Percentiles rank a stretch among this genome's conserved stretches.
Conservation (phyloP, 805 yeast genomes). For the Candida ortonii region DNA sequence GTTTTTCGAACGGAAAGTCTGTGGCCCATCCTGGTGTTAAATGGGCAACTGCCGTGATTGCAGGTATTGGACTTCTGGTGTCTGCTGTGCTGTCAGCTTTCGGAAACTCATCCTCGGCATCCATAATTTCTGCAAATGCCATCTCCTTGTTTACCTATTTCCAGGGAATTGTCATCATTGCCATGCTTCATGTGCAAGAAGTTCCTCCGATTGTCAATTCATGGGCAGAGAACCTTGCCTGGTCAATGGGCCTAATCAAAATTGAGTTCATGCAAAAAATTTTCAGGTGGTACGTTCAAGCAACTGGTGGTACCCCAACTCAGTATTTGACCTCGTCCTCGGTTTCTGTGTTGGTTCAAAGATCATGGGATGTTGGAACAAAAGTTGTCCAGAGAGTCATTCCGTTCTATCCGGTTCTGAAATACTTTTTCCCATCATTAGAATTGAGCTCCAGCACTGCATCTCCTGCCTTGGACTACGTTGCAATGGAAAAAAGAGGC, state of each 20-base stretch:
- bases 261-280: conserved; percentile 79
- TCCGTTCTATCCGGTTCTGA: conserved; percentile 19
- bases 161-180: conserved; percentile 80
- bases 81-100: conserved; percentile 81
- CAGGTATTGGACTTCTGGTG: conserved; percentile 80
- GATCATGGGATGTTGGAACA: conserved; percentile 40
- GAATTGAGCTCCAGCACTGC: too few relatives aligned
- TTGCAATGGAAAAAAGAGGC: conserved; percentile 15
- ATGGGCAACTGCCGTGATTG: conserved; percentile 92
- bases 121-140: conserved; percentile 84
- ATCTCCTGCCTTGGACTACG: conserved; percentile 1
- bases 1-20: conserved; percentile 73
- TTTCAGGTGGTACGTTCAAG: conserved; percentile 79
- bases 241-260: conserved; percentile 92
- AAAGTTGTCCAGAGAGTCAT: conserved; percentile 10
- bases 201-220: conserved; percentile 91
- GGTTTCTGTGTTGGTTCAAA: conserved; percentile 71
- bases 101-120: conserved; percentile 87
- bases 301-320: conserved; percentile 87
- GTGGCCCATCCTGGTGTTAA: conserved; percentile 77
- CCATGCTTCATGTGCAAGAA: conserved; percentile 80
- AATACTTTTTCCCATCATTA: conserved; percentile 21
- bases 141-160: conserved; percentile 81
- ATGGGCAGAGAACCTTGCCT: conserved; percentile 88
- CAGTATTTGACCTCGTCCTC: conserved; percentile 60